These are phyloP conservation scores for Stephanodiscus minutulus DNA, from an alignment of 108 stramenopile species.

Conservation along the genomic window DNA sequence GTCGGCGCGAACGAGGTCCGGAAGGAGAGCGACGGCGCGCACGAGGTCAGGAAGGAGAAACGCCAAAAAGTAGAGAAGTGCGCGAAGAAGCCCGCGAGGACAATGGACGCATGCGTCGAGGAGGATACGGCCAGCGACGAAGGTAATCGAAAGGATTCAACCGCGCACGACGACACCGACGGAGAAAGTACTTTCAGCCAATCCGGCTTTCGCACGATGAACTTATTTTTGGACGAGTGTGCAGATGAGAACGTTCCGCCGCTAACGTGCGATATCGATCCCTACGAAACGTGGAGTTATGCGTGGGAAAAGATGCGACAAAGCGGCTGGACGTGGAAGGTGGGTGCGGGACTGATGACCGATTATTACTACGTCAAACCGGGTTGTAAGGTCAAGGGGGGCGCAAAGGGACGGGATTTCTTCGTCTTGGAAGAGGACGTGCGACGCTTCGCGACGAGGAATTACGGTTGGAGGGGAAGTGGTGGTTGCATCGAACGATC, in stretches of 20 bases:
- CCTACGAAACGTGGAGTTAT: slow-evolving; percentile 27
- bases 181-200: slow-evolving; percentile 19
- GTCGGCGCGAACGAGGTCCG: no score
- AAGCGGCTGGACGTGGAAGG: slow-evolving; percentile 45
- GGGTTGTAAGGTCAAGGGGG: slow-evolving; percentile 25
- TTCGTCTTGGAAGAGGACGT: slow-evolving; percentile 31
- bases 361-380: slow-evolving; percentile 50
- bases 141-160: background rate
- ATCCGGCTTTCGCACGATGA: slow-evolving; percentile 22
- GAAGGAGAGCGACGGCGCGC: no score
- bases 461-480: slow-evolving; percentile 39
- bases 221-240: slow-evolving; percentile 22
- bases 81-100: slow-evolving; percentile 2
- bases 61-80: background rate
- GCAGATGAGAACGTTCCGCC: slow-evolving; percentile 21
- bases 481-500: background rate
- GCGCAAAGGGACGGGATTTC: slow-evolving; percentile 32
- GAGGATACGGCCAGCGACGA: background rate
- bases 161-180: background rate
- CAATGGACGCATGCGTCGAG: background rate
- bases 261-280: background rate
- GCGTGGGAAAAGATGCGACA: slow-evolving; percentile 35
- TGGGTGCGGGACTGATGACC: slow-evolving; percentile 34
- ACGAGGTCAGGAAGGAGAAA: slow-evolving; percentile 2
- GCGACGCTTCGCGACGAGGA: slow-evolving; percentile 34